Evolutionary conservation across 805 yeast species (phyloP), one percentile per base, ranked within the genome.

Genomic region (Lachancea thermotolerans): DNA sequence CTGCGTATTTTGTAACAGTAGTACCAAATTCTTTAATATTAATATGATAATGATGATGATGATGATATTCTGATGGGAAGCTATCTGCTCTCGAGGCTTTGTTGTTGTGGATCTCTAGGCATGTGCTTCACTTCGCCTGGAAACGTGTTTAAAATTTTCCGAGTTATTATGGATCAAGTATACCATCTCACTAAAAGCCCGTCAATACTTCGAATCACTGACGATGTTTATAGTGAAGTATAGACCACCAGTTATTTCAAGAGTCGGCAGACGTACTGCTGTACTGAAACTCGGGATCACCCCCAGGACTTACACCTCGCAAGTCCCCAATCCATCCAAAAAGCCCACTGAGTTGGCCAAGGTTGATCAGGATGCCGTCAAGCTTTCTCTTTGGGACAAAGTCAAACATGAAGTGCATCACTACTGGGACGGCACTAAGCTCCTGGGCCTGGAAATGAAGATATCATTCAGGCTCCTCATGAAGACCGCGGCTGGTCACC

Each of bases 351-450:
- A 41, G 6, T 3, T 16, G n/a, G 12, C 25, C 15, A 35, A n/a
- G 21, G 35, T 21, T n/a, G 38, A 21, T 28, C 25, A 41, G 14
- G 38, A 21, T 8, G 49, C 35, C 3, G 38, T 47, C 21, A 83
- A 84, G 57, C 66, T 68, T 35, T 68, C 88, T 1, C 37, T 86
- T n/a, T 82, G 90, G 95, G 82, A 81, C 37, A 82, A 80, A 61
- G 81, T 91, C 47, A 91, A 89, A 62, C 91, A 86, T 58, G 97
- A 85, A 65, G 87, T 84, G 4, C 77, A 78, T 41, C 99, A 91
- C 66, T 90, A 89, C 65, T 87, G 96, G 96, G 85, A 81, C 59
- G 99, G 99, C 44, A 90, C 99, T 16, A 91, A 90, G 67, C 76
- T 93, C 45, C 71, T 91, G 38, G 98, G 98, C 2, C 78, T 86